phyloP scores from a whole-genome alignment of 1,139 yeast species.

The Pichia kudriavzevii region DNA sequence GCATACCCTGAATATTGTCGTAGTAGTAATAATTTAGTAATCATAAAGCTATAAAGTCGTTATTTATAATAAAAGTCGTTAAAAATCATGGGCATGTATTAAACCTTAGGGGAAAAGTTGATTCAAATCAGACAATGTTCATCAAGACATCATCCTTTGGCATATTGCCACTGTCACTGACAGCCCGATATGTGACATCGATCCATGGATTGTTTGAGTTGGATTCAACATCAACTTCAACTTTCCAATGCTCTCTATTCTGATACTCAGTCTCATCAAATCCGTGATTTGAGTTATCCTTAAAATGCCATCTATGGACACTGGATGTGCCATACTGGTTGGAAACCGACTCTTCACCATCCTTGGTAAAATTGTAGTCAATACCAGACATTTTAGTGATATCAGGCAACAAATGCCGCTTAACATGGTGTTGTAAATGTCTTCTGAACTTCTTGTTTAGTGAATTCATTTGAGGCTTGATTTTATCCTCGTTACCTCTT shows the following conservation, averaged over 20 bases:
- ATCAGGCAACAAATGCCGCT: slow-evolving; percentile 62
- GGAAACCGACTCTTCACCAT: slow-evolving; percentile 31
- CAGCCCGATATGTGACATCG: slow-evolving; percentile 39
- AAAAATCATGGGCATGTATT: neutral
- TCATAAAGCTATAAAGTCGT: neutral
- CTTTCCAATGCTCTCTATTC: slow-evolving; percentile 45
- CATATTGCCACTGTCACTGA: slow-evolving; percentile 6
- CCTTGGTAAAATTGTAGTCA: slow-evolving; percentile 27
- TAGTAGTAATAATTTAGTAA: too few species aligned
- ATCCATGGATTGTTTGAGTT: slow-evolving; percentile 48
- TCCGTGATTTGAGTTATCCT: slow-evolving; percentile 47
- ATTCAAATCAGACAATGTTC: slow-evolving; percentile 2
- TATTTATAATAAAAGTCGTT: too few species aligned
- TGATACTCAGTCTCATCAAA: slow-evolving; percentile 39
- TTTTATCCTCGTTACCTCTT: slow-evolving; percentile 63
- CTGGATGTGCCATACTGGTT: slow-evolving; percentile 25
- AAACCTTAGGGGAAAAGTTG: neutral
- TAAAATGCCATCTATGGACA: slow-evolving; percentile 38
- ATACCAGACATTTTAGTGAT: slow-evolving; percentile 54
- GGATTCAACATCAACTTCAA: slow-evolving; percentile 46
- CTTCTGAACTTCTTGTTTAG: slow-evolving; percentile 66
- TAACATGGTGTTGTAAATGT: slow-evolving; percentile 67
- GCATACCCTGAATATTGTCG: too few species aligned
- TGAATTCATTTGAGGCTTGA: slow-evolving; percentile 66
- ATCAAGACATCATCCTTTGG: neutral